These are phyloP conservation scores for Sporothrix luriei DNA, from an alignment of 2,329 filamentous ascomycete species.

Conservation along the genomic window DNA sequence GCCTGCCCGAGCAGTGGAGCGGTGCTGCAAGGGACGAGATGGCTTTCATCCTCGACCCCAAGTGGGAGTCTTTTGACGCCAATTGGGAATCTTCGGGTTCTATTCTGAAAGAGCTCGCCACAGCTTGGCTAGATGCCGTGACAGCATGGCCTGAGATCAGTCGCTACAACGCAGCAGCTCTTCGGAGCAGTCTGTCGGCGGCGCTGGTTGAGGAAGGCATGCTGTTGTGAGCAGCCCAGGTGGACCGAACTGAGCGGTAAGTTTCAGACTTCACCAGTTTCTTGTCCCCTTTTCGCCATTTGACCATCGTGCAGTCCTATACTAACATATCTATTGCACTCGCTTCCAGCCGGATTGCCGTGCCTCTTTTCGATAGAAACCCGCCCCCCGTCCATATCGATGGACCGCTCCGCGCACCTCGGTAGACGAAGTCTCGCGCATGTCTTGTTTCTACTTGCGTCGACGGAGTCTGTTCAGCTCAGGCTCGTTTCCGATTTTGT, in stretches of 20 bases:
- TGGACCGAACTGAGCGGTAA: conserved; percentile 14
- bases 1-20: neutral
- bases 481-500: too few species aligned
- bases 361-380: neutral
- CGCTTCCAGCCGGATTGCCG: neutral
- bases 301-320: neutral
- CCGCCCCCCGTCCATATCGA: neutral
- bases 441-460: neutral
- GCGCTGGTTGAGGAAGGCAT: neutral
- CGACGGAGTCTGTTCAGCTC: neutral
- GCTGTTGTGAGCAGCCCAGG: neutral
- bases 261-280: neutral
- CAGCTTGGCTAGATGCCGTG: neutral
- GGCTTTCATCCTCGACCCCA: neutral
- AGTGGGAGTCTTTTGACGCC: neutral
- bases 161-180: neutral
- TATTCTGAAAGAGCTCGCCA: neutral
- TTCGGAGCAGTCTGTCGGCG: neutral
- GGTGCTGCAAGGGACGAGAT: neutral
- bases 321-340: conserved; percentile 2
- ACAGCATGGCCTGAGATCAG: neutral
- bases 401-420: neutral
- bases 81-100: neutral
- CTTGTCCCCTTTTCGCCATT: neutral
- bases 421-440: neutral